phyloP scores from a whole-genome alignment of 1,139 yeast species.

The Saccharomyces hybrid region DNA sequence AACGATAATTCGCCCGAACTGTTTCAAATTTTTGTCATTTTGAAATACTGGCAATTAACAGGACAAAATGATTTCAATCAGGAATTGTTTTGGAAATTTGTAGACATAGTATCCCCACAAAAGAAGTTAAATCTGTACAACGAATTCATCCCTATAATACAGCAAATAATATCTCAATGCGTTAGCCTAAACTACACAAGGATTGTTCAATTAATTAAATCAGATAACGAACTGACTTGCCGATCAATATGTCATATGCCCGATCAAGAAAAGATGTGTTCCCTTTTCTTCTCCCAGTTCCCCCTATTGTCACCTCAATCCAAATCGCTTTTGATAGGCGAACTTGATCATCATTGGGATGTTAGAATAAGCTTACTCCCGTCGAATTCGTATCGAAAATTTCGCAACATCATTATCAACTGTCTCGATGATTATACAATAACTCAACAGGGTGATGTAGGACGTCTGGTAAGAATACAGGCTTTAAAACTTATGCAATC shows the following conservation, averaged over 20 bases:
- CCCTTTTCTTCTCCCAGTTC: background rate
- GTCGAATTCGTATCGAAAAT: background rate
- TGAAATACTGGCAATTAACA: background rate
- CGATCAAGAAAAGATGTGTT: background rate
- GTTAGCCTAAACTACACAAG: background rate
- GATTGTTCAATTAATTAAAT: background rate
- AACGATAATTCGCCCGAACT: background rate
- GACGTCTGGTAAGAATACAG: constrained; percentile 58
- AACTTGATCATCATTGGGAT: background rate
- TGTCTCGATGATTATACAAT: constrained; percentile 57
- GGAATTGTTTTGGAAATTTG: background rate
- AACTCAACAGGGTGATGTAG: constrained; percentile 72
- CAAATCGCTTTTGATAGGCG: background rate
- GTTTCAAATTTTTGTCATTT: background rate
- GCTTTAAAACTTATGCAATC: constrained; percentile 37
- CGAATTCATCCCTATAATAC: background rate
- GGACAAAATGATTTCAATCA: background rate
- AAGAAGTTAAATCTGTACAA: background rate
- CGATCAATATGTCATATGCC: background rate
- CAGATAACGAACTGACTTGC: background rate
- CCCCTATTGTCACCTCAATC: background rate
- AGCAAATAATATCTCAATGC: background rate
- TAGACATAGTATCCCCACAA: background rate
- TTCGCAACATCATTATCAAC: constrained; percentile 14
- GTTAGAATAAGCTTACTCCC: background rate